A percentile compares a stretch with the other conserved stretches of the same genome.
These are phyloP conservation scores for Lenwebbia sp. DNA, from an alignment of 345 rosid species.

Conservation along the genomic window DNA sequence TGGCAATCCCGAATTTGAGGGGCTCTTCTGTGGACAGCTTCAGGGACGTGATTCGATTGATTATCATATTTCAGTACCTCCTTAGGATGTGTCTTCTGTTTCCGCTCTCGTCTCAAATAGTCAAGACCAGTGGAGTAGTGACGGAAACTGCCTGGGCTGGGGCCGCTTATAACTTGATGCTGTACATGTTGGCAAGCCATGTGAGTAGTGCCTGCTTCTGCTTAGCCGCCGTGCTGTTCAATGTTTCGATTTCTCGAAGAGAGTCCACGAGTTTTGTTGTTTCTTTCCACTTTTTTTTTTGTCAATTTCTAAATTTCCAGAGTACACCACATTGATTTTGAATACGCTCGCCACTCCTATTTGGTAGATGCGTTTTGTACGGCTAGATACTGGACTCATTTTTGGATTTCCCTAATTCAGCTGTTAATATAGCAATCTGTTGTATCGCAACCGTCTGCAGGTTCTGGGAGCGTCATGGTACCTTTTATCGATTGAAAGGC, in stretches of 20 bases:
- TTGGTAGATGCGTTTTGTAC: neutral
- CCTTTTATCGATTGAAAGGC: constrained; percentile 32
- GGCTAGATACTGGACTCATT: neutral
- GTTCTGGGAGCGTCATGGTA: constrained; percentile 42
- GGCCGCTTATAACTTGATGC: constrained; percentile 40
- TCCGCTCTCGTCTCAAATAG: constrained; percentile 38
- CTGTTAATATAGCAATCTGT: neutral
- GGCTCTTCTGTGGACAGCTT: constrained; percentile 7
- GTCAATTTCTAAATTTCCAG: neutral
- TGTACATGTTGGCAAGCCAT: constrained; percentile 45
- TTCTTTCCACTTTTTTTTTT: neutral
- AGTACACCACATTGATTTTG: neutral
- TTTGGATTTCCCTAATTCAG: neutral
- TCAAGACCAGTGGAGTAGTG: constrained; percentile 30
- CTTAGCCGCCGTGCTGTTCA: neutral
- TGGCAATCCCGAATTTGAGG: constrained; percentile 24
- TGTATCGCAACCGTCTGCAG: constrained; percentile 1
- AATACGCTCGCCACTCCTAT: neutral
- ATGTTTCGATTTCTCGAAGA: neutral
- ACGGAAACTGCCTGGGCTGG: constrained; percentile 45
- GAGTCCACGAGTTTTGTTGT: neutral
- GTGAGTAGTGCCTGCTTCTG: constrained; percentile 10
- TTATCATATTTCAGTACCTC: constrained; percentile 35
- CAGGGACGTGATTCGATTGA: constrained; percentile 18
- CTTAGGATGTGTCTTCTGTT: constrained; percentile 38